Evolutionary conservation across 768 basidiomycete genomes (phyloP), one percentile per base, ranked within the genome.

Genomic region (Naematelia encephala): DNA sequence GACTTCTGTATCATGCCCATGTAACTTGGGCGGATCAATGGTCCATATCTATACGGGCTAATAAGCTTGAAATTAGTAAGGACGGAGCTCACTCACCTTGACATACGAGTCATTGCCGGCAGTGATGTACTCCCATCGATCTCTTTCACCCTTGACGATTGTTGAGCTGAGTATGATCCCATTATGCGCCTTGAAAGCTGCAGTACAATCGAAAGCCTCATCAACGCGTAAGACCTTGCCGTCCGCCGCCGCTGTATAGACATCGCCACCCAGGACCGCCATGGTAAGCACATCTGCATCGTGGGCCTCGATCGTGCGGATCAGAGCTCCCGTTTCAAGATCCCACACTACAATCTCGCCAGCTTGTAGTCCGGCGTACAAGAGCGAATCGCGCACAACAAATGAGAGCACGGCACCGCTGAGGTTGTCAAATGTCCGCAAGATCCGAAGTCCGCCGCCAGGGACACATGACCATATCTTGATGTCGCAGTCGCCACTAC

Each of bases 361-460:
- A 62, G 91, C 91, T 77, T 98, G 94, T 67, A 92, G 89, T 0
- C 91, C 94, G 5, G 90, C 94, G 68, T 87, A 96, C 21, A 97
- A 81, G 1, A 90, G 89, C 19, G 89, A 89, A 21, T 86, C 87
- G 29, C 82, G 81, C 0, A 84, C 83, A 1, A 85, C 84, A 25
- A 98, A 81, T 0, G 90, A 84, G n/a, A 92, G 80, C 4, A 96
- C 85, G 0, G 91, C 93, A 1, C 91, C 64, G 84, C 84, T 54
- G 77, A 81, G 52, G 16, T 57, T 66, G n/a, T 56, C 45, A 48
- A 75, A 73, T n/a, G 58, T 42, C 16, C 56, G 29, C 5, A 74
- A 45, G 21, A 64, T 47, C 19, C 50, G 52, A 13, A 77, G 55
- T 29, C 74, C 75, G 4, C 76, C 77, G 22, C 59, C 59, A 1